These are phyloP conservation scores for Dothistroma pini DNA, from an alignment of 2,329 filamentous ascomycete species.

Conservation along the genomic window DNA sequence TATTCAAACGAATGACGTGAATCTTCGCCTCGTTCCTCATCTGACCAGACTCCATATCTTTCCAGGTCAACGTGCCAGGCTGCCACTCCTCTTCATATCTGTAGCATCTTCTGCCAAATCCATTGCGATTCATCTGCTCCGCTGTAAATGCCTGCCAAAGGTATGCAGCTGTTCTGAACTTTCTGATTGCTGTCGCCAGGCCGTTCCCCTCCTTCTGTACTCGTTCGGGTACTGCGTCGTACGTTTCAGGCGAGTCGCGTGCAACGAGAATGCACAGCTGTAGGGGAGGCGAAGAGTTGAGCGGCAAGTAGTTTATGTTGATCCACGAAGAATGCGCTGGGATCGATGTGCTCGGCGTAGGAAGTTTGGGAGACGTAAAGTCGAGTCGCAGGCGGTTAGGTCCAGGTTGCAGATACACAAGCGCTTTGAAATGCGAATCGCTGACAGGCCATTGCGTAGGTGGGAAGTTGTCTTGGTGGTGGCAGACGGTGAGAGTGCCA, in stretches of 20 bases:
- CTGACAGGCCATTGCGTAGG: conserved; percentile 80
- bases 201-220: conserved; percentile 76
- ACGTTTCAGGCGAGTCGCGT: conserved; percentile 82
- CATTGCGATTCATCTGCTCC: conserved; percentile 91
- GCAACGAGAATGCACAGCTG: conserved; percentile 85
- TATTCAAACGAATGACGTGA: conserved; percentile 76
- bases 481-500: conserved; percentile 72
- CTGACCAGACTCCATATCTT: conserved; percentile 65
- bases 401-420: conserved; percentile 86
- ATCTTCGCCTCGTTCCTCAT: conserved; percentile 91
- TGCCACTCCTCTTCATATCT: conserved; percentile 96
- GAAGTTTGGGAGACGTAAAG: conserved; percentile 75
- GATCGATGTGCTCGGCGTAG: conserved; percentile 62
- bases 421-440: conserved; percentile 85
- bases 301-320: conserved; percentile 80
- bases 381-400: conserved; percentile 86
- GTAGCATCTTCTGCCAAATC: conserved; percentile 79
- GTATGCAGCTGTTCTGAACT: conserved; percentile 93
- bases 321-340: conserved; percentile 75
- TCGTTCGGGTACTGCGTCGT: conserved; percentile 74
- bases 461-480: conserved; percentile 82
- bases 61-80: conserved; percentile 70
- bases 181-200: conserved; percentile 74
- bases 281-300: conserved; percentile 73
- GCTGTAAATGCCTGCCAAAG: conserved; percentile 96